Evolutionary conservation across 352 stramenopile genomes (phyloP).

Genomic region (Phytophthora citricola): DNA sequence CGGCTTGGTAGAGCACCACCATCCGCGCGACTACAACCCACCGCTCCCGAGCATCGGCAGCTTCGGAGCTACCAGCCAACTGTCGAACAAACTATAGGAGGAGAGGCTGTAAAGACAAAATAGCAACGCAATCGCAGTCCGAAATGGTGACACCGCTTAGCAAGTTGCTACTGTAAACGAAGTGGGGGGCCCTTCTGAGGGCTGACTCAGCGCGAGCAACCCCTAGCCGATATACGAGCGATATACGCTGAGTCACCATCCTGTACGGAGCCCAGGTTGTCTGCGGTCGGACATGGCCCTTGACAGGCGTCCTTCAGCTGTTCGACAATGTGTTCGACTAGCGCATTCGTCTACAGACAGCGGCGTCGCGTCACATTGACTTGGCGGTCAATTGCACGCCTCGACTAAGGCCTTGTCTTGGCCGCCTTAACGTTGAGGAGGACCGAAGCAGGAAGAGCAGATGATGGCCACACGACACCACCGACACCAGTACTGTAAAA

Average conservation of each 20-base stretch:
- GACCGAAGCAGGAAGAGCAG: neutral
- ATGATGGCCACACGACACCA: neutral
- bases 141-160: no score
- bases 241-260: constrained; percentile 28
- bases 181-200: constrained; percentile 9
- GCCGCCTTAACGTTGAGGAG: no score
- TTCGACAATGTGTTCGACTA: constrained; percentile 29
- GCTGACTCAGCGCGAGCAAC: constrained; percentile 23
- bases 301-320: constrained; percentile 10
- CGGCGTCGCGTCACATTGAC: neutral
- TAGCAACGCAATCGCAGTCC: no score
- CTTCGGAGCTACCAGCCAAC: constrained; percentile 10
- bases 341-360: constrained; percentile 27
- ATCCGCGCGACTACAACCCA: constrained; percentile 31
- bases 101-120: neutral
- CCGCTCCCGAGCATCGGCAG: constrained; percentile 9
- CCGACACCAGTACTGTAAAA: neutral
- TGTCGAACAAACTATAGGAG: constrained; percentile 8
- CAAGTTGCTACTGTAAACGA: no score
- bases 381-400: no score
- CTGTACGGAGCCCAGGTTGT: neutral
- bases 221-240: constrained; percentile 7
- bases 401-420: neutral
- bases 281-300: constrained; percentile 18
- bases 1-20: constrained; percentile 37